phyloP scores from a whole-genome alignment of 2,329 filamentous ascomycete genomes.

The Knufia fluminis region DNA sequence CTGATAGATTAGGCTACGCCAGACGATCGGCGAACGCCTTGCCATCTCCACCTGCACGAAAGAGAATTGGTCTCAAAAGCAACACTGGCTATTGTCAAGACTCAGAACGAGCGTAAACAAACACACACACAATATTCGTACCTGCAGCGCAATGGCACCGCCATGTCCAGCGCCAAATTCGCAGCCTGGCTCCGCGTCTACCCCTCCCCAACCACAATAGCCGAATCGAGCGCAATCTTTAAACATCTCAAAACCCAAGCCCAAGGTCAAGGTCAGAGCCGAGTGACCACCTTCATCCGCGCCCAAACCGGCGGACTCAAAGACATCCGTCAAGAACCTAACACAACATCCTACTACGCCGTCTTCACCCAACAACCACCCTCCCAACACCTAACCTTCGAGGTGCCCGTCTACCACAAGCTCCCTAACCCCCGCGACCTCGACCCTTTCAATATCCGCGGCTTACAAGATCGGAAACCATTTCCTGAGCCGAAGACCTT shows the following conservation, averaged over 20 bases:
- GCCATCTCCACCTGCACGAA: too few species aligned
- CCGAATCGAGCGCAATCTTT: conserved; percentile 18
- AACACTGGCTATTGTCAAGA: too few species aligned
- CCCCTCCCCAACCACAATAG: conserved; percentile 14
- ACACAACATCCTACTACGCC: conserved; percentile 13
- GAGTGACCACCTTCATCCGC: neutral
- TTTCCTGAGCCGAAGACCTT: conserved; percentile 13
- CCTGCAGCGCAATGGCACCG: conserved; percentile 2
- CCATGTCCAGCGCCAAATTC: conserved; percentile 10
- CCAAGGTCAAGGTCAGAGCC: conserved; percentile 12
- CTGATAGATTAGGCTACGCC: too few species aligned
- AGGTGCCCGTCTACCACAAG: conserved; percentile 14
- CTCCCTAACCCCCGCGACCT: conserved; percentile 14
- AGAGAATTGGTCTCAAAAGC: too few species aligned
- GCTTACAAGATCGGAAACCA: conserved; percentile 15
- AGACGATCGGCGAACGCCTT: too few species aligned
- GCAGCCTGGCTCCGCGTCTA: conserved; percentile 14
- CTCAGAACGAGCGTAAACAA: too few species aligned
- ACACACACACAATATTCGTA: too few species aligned
- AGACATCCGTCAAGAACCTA: neutral
- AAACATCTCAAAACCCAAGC: conserved; percentile 17
- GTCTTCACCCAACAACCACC: conserved; percentile 16
- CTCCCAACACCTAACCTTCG: conserved; percentile 6
- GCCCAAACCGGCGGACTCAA: neutral
- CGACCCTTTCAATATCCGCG: conserved; percentile 22